Evolutionary conservation across 2,329 filamentous ascomycete genomes (phyloP), one percentile per base, ranked within the genome.

Genomic region (Scolecobasidium constrictum): DNA sequence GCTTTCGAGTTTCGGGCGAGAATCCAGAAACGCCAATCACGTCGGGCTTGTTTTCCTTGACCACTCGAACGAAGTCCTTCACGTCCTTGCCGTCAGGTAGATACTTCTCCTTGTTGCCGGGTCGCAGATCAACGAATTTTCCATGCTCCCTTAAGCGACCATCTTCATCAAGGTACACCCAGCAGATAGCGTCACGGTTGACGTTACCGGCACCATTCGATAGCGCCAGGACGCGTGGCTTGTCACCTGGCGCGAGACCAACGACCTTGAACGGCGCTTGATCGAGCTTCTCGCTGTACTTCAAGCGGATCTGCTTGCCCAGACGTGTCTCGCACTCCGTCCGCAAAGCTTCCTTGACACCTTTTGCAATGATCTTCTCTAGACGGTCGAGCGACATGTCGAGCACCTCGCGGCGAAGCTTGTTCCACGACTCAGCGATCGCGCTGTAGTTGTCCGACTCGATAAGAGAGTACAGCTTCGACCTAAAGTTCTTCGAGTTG

Each of bases 231-330:
- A 95, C 86, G 22, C 90, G 82, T 36, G 92, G 88, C 5, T 82
- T 75, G 1, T 88, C 94, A 19, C 92, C 92, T 31, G 94, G 70
- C 16, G 87, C 75, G 76, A 95, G 86, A 7, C 87, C 88, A 62
- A 90, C 88, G 4, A 92, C 88, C 62, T 95, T 94, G 65, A 88
- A 94, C 0, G 92, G 92, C 6, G 92, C 88, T 63, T 98, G 92
- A 55, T 98, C 92, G 18, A 98, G 77, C 58, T 87, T 84, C 61
- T 83, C 81, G 35, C 81, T 83, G 61, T 92, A 96, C 48, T 87
- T 84, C 51, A 94, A 86, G 40, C 92, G 83, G 54, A 88, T 94
- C 43, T 80, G 75, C 54, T 82, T 85, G n/a, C 88, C 79, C 39
- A 98, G 78, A 54, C 87, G 81, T 53, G 94, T 88, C 61, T 98